Evolutionary conservation across 2,329 filamentous ascomycete species (phyloP).

Genomic region (Pezicula carpinea): DNA sequence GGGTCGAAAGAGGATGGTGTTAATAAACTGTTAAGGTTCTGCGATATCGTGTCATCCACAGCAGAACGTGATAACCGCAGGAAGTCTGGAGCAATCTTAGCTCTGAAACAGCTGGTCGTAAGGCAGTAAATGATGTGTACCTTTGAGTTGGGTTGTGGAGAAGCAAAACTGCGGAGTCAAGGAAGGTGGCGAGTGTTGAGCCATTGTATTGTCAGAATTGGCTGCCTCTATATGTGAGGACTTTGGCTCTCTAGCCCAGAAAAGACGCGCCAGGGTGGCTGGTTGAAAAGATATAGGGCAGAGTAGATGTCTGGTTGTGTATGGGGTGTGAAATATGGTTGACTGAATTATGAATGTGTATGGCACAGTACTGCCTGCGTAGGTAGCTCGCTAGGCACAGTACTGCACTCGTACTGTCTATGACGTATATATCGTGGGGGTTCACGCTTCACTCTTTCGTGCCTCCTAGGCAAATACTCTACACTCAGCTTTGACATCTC

Average conservation of each 20-base stretch:
- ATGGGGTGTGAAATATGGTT: too few relatives aligned
- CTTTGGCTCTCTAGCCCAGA: slow-evolving; percentile 21
- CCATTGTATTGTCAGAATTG: slow-evolving; percentile 20
- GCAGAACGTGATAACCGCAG: slow-evolving; percentile 77
- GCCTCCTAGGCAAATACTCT: too few relatives aligned
- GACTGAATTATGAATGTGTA: too few relatives aligned
- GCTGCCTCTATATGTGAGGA: slow-evolving; percentile 21
- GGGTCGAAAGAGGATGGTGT: slow-evolving; percentile 81
- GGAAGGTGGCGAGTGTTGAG: slow-evolving; percentile 34
- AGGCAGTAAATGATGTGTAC: slow-evolving; percentile 35
- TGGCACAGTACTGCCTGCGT: too few relatives aligned
- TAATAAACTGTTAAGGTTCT: slow-evolving; percentile 85
- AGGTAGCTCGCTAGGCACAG: too few relatives aligned
- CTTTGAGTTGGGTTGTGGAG: slow-evolving; percentile 62
- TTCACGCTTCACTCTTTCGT: too few relatives aligned
- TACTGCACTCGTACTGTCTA: too few relatives aligned
- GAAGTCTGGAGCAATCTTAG: slow-evolving; percentile 60
- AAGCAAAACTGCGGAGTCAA: slow-evolving; percentile 77
- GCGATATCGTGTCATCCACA: slow-evolving; percentile 89
- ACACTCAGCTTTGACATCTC: not conserved
- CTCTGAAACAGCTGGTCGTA: not conserved
- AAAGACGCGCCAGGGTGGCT: slow-evolving; percentile 25
- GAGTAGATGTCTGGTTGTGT: too few relatives aligned
- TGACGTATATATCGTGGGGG: too few relatives aligned
- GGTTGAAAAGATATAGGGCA: not conserved